phyloP scores from a whole-genome alignment of 768 basidiomycete species.

The Pleurotus eryngii region DNA sequence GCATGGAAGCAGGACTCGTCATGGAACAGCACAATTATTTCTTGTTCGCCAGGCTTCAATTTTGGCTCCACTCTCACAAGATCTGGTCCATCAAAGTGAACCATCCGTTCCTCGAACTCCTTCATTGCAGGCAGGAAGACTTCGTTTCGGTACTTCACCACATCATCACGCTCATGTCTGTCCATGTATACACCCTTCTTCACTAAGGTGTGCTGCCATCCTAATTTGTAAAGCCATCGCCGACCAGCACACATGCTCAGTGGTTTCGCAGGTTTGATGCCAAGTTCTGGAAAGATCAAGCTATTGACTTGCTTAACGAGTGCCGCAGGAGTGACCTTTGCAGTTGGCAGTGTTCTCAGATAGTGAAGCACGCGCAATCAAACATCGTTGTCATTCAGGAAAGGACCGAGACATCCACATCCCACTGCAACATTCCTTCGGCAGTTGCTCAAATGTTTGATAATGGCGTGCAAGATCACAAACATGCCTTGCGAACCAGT shows the following conservation, averaged over 20 bases:
- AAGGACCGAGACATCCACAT: constrained; percentile 8
- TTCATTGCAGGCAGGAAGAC: constrained; percentile 24
- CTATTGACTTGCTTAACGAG: constrained; percentile 24
- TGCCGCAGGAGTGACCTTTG: constrained; percentile 24
- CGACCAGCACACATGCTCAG: constrained; percentile 29
- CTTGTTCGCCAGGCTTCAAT: constrained; percentile 17
- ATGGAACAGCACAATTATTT: constrained; percentile 26
- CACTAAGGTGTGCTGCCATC: constrained; percentile 22
- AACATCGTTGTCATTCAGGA: constrained; percentile 22
- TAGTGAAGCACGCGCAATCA: constrained; percentile 12
- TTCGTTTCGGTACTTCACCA: constrained; percentile 27
- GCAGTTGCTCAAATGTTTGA: constrained; percentile 19
- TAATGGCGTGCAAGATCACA: constrained; percentile 21
- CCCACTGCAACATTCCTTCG: constrained; percentile 23
- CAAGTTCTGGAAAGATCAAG: constrained; percentile 27
- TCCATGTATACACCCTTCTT: constrained; percentile 34
- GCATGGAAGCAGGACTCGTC: constrained; percentile 28
- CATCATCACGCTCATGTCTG: constrained; percentile 34
- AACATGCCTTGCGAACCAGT: constrained; percentile 24
- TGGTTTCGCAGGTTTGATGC: constrained; percentile 20
- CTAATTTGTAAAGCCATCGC: constrained; percentile 34
- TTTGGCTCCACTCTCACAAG: constrained; percentile 16
- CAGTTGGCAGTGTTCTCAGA: constrained; percentile 18
- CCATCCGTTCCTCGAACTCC: constrained; percentile 20
- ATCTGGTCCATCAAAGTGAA: constrained; percentile 17